Evolutionary conservation across 805 yeast genomes (phyloP), one percentile per base, ranked within the genome.

Genomic region (Barnettozyma californica): DNA sequence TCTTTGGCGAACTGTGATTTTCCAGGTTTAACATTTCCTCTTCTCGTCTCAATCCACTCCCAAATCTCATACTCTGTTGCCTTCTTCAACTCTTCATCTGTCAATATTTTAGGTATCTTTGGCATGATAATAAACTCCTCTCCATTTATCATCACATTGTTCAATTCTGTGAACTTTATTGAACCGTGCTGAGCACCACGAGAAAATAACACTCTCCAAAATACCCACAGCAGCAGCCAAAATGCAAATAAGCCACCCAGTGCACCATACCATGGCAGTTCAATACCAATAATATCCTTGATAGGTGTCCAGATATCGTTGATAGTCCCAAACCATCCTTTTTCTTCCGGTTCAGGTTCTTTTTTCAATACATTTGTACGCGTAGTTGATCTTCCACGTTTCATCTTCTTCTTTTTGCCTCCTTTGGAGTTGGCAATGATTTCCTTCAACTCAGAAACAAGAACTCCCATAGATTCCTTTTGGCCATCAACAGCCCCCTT

Each of bases 401-500:
- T 31, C 20, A 27, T 23, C 38, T 31, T 55, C 50, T 53, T 59
- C 26, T 48, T 57, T 41, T 44, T 56, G 34, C 48, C 56, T 19
- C 51, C 40, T 9, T 33, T 49, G 19, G 54, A 44, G 14, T 54
- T 56, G 1, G 56, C 27, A 10, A 70, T 59, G 10, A 68, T 63
- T 5, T 56, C 58, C 43, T 61, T 64, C 5, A 71, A 27, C 47
- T 77, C 80, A 8, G 67, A 68, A 4, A 77, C 65, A 61, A 84
- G 54, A 1, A 73, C 67, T 5, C 49, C 54, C 46, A 78, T 71
- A 0, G 84, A 72, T 20, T 78, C 81, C 54, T 78, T 81, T 62
- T 87, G 95, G 0, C 94, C 95, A 37, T 82, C 81, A 48, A 83
- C 76, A 5, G 89, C 74, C 39, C 89, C 90, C 51, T 78, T 85